Conservation (phyloP, 2,329 filamentous ascomycete genomes). For the Pseudogymnoascus sp. region DNA sequence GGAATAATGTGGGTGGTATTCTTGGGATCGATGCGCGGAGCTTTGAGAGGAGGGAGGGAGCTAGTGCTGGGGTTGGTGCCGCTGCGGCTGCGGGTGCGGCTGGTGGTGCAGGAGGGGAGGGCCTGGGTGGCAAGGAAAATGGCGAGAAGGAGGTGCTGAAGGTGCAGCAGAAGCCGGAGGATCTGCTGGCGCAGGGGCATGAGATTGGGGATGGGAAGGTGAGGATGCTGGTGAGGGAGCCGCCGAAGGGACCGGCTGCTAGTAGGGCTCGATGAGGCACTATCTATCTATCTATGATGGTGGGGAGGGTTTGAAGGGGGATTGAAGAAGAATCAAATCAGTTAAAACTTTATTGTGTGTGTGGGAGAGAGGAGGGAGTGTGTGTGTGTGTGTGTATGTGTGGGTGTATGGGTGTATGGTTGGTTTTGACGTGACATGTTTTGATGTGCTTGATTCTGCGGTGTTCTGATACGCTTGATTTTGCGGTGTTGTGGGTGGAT, state of each 20-base stretch:
- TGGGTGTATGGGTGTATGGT: background rate
- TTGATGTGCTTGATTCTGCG: too few species aligned
- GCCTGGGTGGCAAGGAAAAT: slow-evolving; percentile 8
- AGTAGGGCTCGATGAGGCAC: slow-evolving; percentile 44
- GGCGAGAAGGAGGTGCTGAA: slow-evolving; percentile 30
- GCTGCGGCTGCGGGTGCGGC: background rate
- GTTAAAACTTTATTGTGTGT: background rate
- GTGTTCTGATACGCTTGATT: too few species aligned
- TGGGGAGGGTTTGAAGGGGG: background rate
- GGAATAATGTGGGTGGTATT: slow-evolving; percentile 70
- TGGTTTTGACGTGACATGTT: too few species aligned
- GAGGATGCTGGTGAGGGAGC: slow-evolving; percentile 51
- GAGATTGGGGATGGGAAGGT: slow-evolving; percentile 61
- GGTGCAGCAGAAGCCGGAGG: slow-evolving; percentile 31
- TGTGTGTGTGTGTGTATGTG: background rate
- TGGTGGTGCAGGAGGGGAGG: background rate
- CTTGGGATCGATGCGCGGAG: slow-evolving; percentile 58
- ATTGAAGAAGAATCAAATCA: background rate
- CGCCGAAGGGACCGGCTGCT: slow-evolving; percentile 45
- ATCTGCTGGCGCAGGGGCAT: slow-evolving; percentile 56
- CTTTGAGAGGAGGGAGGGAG: slow-evolving; percentile 48
- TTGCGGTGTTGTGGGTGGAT: too few species aligned
- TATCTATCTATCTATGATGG: too few species aligned
- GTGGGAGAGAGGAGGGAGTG: background rate
- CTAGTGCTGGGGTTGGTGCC: background rate